These are phyloP conservation scores for Venturia pyrina DNA, from an alignment of 2,329 filamentous ascomycete genomes.

Conservation along the genomic window DNA sequence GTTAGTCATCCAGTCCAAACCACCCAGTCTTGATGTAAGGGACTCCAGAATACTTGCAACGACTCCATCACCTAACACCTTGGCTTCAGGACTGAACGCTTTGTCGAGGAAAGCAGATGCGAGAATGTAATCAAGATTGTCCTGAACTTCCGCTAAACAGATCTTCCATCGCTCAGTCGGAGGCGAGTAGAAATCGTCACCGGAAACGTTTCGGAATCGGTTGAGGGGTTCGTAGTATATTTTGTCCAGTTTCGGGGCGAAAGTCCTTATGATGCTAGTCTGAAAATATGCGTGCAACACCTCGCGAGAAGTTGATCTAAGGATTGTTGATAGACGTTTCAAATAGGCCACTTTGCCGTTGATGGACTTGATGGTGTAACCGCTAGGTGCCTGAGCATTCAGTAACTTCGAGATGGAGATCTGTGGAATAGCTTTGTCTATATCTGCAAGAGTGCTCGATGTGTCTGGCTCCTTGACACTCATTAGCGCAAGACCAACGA, in stretches of 20 bases:
- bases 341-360: slow-evolving; percentile 33
- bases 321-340: slow-evolving; percentile 39
- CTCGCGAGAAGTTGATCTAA: slow-evolving; percentile 44
- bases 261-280: not conserved
- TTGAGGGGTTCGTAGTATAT: slow-evolving; percentile 36
- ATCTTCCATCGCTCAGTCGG: slow-evolving; percentile 54
- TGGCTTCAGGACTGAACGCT: slow-evolving; percentile 56
- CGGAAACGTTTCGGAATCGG: not conserved
- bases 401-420: slow-evolving; percentile 46
- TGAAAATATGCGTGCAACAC: slow-evolving; percentile 50
- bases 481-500: not conserved
- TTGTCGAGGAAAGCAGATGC: slow-evolving; percentile 62
- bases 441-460: slow-evolving; percentile 43
- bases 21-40: slow-evolving; percentile 51
- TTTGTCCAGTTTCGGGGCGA: not conserved
- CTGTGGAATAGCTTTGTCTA: slow-evolving; percentile 44
- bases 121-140: slow-evolving; percentile 54
- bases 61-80: slow-evolving; percentile 56
- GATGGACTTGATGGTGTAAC: slow-evolving; percentile 38
- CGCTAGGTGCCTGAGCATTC: slow-evolving; percentile 27
- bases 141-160: slow-evolving; percentile 49
- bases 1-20: slow-evolving; percentile 54
- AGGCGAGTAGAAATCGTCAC: slow-evolving; percentile 37
- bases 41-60: slow-evolving; percentile 59
- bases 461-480: not conserved